These are phyloP conservation scores for Elymus sibiricus DNA, from an alignment of 176 grass and related monocot species.

Conservation along the genomic window DNA sequence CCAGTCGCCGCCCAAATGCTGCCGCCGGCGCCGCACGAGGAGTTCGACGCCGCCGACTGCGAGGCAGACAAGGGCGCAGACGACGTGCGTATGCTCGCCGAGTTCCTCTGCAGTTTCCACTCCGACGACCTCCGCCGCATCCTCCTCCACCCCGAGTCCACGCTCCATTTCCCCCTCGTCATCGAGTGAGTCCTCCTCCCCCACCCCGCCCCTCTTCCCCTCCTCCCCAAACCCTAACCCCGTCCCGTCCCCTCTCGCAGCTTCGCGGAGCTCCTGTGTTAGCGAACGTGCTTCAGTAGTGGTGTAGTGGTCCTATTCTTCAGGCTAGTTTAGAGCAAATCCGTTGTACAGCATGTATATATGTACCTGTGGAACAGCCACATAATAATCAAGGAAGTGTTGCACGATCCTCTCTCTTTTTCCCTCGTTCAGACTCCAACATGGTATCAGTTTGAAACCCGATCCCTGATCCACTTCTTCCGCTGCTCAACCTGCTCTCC, in stretches of 20 bases:
- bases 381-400: too few species aligned
- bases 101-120: conserved; percentile 43
- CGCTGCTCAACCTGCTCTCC: too few species aligned
- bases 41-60: background rate
- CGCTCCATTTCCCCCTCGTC: conserved; percentile 64
- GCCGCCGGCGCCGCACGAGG: background rate
- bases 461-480: too few species aligned
- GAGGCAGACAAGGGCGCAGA: background rate
- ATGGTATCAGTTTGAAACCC: too few species aligned
- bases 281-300: too few species aligned
- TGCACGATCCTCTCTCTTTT: too few species aligned
- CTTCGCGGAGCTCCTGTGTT: conserved; percentile 59
- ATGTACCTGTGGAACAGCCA: too few species aligned
- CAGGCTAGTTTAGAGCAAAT: too few species aligned
- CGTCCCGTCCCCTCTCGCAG: conserved; percentile 17
- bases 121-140: conserved; percentile 44
- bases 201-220: background rate
- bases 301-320: too few species aligned
- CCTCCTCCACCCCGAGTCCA: conserved; percentile 47
- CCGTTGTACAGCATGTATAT: too few species aligned
- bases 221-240: conserved; percentile 20
- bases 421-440: too few species aligned
- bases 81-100: background rate
- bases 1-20: conserved; percentile 23
- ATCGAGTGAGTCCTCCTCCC: conserved; percentile 44